A percentile compares a stretch with the other conserved stretches of the same genome.
These are phyloP conservation scores for Hygrophila difformis DNA, from an alignment of 257 asterid species.

Conservation along the genomic window DNA sequence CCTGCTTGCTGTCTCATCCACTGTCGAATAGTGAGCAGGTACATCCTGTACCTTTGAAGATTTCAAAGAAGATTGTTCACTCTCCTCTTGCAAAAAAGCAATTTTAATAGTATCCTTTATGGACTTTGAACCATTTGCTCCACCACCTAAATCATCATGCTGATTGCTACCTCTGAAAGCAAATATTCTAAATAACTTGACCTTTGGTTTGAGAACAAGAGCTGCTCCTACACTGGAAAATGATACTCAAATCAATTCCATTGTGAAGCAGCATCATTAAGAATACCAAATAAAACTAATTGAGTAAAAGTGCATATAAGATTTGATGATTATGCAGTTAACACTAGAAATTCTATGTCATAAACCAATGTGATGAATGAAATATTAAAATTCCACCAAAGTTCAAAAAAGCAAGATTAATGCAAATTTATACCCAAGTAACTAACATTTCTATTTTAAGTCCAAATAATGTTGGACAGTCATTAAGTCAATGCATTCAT, in stretches of 20 bases:
- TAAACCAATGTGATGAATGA: no score
- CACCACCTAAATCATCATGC: slow-evolving; percentile 51
- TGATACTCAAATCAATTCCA: slow-evolving; percentile 19
- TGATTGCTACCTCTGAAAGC: slow-evolving; percentile 71
- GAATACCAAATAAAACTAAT: background rate
- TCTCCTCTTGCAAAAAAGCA: slow-evolving; percentile 58
- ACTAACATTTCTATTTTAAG: no score
- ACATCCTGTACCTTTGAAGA: slow-evolving; percentile 44
- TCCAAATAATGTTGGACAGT: no score
- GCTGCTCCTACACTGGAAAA: slow-evolving; percentile 56
- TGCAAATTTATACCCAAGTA: no score
- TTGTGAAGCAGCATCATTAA: slow-evolving; percentile 10
- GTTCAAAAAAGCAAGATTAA: no score
- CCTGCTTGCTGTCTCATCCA: slow-evolving; percentile 39
- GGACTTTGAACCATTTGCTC: slow-evolving; percentile 51
- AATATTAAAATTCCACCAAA: no score
- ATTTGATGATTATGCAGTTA: no score
- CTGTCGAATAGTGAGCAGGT: slow-evolving; percentile 46
- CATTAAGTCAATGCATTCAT: no score
- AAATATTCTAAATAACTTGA: slow-evolving; percentile 48
- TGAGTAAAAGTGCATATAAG: no score
- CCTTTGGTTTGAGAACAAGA: slow-evolving; percentile 38
- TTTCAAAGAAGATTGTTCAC: slow-evolving; percentile 47
- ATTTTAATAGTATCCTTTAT: slow-evolving; percentile 46
- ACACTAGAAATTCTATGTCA: no score